A percentile compares a stretch with the other conserved stretches of the same genome.
phyloP scores from a whole-genome alignment of 495 filamentous ascomycete genomes.

The Extremus antarcticus region DNA sequence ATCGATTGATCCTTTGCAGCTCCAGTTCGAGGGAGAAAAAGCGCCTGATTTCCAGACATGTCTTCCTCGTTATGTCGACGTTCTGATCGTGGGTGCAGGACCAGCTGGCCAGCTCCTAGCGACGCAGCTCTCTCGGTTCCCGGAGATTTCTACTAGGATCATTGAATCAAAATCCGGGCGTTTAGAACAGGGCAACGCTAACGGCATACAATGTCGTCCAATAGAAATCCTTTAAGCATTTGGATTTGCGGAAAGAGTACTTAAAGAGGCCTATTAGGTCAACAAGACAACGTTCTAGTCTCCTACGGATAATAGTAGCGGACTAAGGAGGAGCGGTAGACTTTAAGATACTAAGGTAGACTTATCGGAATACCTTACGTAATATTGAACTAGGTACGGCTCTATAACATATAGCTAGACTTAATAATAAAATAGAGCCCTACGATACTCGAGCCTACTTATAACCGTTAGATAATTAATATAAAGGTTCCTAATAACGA shows the following conservation, averaged over 20 bases:
- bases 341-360: slow-evolving; percentile 53
- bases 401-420: slow-evolving; percentile 22
- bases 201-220: slow-evolving; percentile 69
- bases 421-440: slow-evolving; percentile 23
- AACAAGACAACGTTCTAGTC: slow-evolving; percentile 43
- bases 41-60: slow-evolving; percentile 19
- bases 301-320: slow-evolving; percentile 31
- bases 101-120: slow-evolving; percentile 61
- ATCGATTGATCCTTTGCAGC: slow-evolving; percentile 14
- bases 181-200: slow-evolving; percentile 61
- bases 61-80: slow-evolving; percentile 29
- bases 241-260: slow-evolving; percentile 55
- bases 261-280: slow-evolving; percentile 60
- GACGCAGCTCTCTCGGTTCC: slow-evolving; percentile 51
- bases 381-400: slow-evolving; percentile 63
- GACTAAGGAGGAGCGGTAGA: slow-evolving; percentile 43
- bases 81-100: slow-evolving; percentile 57
- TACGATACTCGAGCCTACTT: slow-evolving; percentile 19
- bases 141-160: slow-evolving; percentile 48
- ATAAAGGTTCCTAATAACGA: slow-evolving; percentile 10
- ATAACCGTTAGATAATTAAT: slow-evolving; percentile 29
- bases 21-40: slow-evolving; percentile 10
- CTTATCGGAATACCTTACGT: slow-evolving; percentile 61
- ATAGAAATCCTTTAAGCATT: slow-evolving; percentile 75
- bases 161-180: slow-evolving; percentile 52